Conservation (phyloP, 2,329 filamentous ascomycete genomes). For the Penicillium sp. region DNA sequence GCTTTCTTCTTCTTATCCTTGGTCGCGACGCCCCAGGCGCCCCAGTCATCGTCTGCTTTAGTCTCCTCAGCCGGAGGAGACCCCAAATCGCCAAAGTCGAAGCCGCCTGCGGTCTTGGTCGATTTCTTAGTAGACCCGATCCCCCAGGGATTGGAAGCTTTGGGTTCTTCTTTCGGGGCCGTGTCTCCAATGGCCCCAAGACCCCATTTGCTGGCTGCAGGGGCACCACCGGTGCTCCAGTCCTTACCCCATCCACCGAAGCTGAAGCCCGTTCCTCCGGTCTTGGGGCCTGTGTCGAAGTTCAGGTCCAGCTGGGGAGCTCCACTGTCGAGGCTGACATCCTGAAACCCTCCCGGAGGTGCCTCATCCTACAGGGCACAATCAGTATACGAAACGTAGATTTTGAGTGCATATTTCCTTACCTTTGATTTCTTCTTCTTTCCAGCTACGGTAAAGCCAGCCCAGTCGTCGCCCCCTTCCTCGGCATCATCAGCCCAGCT, state of each 20-base stretch:
- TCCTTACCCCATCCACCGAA: constrained; percentile 64
- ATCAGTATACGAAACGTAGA: not conserved
- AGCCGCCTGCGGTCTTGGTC: constrained; percentile 39
- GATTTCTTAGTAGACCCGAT: constrained; percentile 39
- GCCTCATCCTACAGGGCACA: constrained; percentile 33
- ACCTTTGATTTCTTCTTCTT: constrained; percentile 64
- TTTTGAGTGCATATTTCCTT: constrained; percentile 2
- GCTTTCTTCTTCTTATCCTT: constrained; percentile 38
- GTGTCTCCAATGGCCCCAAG: constrained; percentile 43
- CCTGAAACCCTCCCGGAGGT: constrained; percentile 61
- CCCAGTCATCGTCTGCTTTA: constrained; percentile 26
- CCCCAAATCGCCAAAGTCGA: constrained; percentile 50
- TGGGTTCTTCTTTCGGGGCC: constrained; percentile 32
- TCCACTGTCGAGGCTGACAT: constrained; percentile 66
- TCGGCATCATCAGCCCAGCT: constrained; percentile 50
- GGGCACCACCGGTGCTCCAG: constrained; percentile 49
- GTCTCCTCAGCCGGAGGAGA: constrained; percentile 36
- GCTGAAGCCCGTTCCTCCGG: constrained; percentile 41
- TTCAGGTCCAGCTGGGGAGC: constrained; percentile 61
- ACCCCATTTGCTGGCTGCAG: constrained; percentile 41
- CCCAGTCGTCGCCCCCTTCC: constrained; percentile 55
- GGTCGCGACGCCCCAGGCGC: constrained; percentile 23
- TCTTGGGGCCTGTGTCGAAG: constrained; percentile 51
- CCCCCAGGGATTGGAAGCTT: constrained; percentile 47
- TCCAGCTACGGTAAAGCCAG: constrained; percentile 48